Evolutionary conservation across 805 yeast genomes (phyloP).

Genomic region (Phaffomyces thermotolerans): DNA sequence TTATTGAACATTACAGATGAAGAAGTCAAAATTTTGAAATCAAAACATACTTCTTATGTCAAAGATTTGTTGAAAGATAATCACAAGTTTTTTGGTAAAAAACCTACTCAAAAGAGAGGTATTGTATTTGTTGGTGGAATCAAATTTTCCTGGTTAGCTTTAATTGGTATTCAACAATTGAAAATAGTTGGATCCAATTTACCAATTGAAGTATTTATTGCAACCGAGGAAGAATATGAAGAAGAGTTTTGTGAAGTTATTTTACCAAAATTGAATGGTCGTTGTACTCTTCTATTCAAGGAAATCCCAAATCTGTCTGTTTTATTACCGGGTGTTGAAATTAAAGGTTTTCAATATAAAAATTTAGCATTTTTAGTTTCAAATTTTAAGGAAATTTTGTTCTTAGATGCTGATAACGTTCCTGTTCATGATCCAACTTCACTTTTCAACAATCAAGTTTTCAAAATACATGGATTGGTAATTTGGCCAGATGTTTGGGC

Average conservation of each 20-base stretch:
- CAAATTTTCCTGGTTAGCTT: conserved; percentile 60
- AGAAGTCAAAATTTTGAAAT: conserved; percentile 28
- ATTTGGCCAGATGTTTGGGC: conserved; percentile 72
- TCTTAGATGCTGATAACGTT: conserved; percentile 66
- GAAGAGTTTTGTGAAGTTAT: conserved; percentile 52
- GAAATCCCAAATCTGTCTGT: conserved; percentile 44
- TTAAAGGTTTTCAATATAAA: conserved; percentile 59
- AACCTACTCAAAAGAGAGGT: conserved; percentile 37
- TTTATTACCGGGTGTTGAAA: conserved; percentile 34
- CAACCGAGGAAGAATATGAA: conserved; percentile 59
- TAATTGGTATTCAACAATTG: conserved; percentile 53
- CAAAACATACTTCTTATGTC: conserved; percentile 32
- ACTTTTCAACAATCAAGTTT: conserved; percentile 38
- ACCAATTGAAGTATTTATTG: conserved; percentile 70
- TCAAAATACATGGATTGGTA: conserved; percentile 36
- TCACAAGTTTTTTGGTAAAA: conserved; percentile 3
- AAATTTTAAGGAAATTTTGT: conserved; percentile 58
- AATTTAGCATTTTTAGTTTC: conserved; percentile 62
- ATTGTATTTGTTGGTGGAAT: conserved; percentile 74
- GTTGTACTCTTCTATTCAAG: conserved; percentile 55
- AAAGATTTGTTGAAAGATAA: conserved; percentile 26
- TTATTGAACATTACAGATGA: conserved; percentile 34
- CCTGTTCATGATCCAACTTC: conserved; percentile 55
- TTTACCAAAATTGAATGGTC: conserved; percentile 53
- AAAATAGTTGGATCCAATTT: conserved; percentile 53